Percentiles rank a stretch among this genome's conserved stretches.
phyloP scores from a whole-genome alignment of 495 filamentous ascomycete genomes.

The Talaromyces trachyspermus region DNA sequence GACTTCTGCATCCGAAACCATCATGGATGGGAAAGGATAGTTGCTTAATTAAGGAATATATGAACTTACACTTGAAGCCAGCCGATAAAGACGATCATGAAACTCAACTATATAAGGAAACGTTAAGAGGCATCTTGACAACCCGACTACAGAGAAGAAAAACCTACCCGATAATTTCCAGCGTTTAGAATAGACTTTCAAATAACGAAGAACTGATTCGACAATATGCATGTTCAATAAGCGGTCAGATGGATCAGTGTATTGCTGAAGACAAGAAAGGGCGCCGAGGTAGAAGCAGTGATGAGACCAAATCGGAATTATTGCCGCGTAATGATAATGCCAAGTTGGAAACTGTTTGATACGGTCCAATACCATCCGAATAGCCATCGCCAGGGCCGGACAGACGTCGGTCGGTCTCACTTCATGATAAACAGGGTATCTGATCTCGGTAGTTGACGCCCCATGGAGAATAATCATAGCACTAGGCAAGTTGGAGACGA shows the following conservation, averaged over 20 bases:
- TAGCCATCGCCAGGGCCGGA: not conserved
- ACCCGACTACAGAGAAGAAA: not conserved
- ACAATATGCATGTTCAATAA: not conserved
- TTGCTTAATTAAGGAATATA: not conserved
- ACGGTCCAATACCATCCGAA: slow-evolving; percentile 5
- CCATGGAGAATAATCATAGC: slow-evolving; percentile 3
- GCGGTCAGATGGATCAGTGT: not conserved
- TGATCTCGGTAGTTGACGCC: not conserved
- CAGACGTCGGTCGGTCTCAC: not conserved
- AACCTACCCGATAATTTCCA: slow-evolving; percentile 4
- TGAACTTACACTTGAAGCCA: slow-evolving; percentile 4
- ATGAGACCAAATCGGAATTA: slow-evolving; percentile 4
- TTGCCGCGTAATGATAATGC: slow-evolving; percentile 5
- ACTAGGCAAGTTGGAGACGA: not conserved
- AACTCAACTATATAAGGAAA: not conserved
- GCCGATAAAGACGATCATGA: not conserved
- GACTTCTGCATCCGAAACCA: not conserved
- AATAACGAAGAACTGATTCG: slow-evolving; percentile 3
- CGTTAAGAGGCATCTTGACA: not conserved
- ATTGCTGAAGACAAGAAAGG: slow-evolving; percentile 2
- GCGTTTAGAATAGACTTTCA: slow-evolving; percentile 1
- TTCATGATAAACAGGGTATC: not conserved
- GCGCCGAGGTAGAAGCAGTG: slow-evolving; percentile 7
- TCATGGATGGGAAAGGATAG: not conserved
- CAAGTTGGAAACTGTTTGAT: slow-evolving; percentile 3